Evolutionary conservation across 2,329 filamentous ascomycete species (phyloP).

Genomic region (Ploettnerulaceae sp.): DNA sequence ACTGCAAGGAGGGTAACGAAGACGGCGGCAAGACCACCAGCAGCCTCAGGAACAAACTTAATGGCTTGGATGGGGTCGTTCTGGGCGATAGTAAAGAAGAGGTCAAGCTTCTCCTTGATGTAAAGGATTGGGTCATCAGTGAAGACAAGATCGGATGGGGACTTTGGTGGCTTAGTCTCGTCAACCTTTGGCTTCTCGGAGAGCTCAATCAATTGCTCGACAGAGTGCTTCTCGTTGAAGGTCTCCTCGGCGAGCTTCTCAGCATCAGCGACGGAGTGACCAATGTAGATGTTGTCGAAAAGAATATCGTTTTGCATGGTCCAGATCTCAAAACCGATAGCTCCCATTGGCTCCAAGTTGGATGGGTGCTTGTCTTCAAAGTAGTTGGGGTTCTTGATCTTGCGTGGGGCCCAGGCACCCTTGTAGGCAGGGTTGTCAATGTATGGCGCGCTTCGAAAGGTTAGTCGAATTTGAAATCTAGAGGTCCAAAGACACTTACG

Average conservation of each 20-base stretch:
- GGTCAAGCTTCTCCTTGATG: slow-evolving; percentile 86
- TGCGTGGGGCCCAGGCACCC: slow-evolving; percentile 87
- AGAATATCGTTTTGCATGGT: slow-evolving; percentile 99
- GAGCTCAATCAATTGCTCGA: slow-evolving; percentile 77
- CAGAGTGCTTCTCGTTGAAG: slow-evolving; percentile 79
- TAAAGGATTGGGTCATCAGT: slow-evolving; percentile 83
- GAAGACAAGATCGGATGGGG: slow-evolving; percentile 77
- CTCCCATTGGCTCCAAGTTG: slow-evolving; percentile 97
- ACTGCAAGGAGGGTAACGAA: slow-evolving; percentile 66
- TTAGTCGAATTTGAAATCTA: neutral
- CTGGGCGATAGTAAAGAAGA: slow-evolving; percentile 81
- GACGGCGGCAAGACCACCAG: slow-evolving; percentile 70
- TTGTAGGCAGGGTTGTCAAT: slow-evolving; percentile 99
- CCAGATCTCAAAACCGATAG: slow-evolving; percentile 98
- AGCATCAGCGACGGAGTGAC: slow-evolving; percentile 91
- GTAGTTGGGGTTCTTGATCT: slow-evolving; percentile 95
- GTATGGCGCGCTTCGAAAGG: slow-evolving; percentile 57
- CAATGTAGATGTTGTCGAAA: slow-evolving; percentile 99
- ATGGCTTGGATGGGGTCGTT: slow-evolving; percentile 76
- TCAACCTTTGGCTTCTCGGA: slow-evolving; percentile 72
- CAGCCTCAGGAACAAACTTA: slow-evolving; percentile 87
- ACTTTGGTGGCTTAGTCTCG: slow-evolving; percentile 55
- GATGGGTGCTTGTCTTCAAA: slow-evolving; percentile 95
- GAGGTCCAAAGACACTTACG: slow-evolving; percentile 26
- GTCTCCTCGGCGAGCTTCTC: slow-evolving; percentile 84